Base-by-base conservation (phyloP, 768 basidiomycete genomes). In the Crucibulum laeve region DNA sequence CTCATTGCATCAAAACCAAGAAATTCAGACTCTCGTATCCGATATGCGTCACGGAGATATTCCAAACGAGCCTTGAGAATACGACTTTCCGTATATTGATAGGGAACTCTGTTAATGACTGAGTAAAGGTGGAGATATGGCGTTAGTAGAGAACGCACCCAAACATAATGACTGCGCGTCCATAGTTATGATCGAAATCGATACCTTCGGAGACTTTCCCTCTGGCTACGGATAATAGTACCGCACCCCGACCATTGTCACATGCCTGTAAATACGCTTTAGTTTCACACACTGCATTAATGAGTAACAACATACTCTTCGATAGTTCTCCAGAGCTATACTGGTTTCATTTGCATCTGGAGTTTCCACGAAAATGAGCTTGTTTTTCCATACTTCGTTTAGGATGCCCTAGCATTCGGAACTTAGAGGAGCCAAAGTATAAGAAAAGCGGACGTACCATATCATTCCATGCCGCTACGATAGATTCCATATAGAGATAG, bases 171-270 rank as follows among this genome's bases (percentile, higher is more conserved):
- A 98, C 93, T 53, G 96, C 96, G 39, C 96, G 80, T 1, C 96
- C 96, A 59, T 98, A 99, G 61, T 99, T 97, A 65, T 99, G 96
- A 61, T 99, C 96, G 57, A 99, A 99, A 80, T 99, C 96, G 56
- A 99, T 99, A n/a, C 96, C 96, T 65, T 99, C 96, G 0, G 96
- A 98, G 0, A 99, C 96, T 63, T 99, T 99, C 3, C 96, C 96
- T 71, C 96, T 84, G 22, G 96, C 96, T 25, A 99, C 96, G 18
- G 96, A 97, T 30, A 99, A 73, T 23, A 99, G 72, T 22, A 98
- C 93, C 15, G 96, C 96, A 1, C 96, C 96, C 39, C 96, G 82
- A 32, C 96, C 96, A 59, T 99, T 99, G 63, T 98, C 92, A 61
- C 96, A 99, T 22, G 96, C 96, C 94, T 95, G 42, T 25, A 52